Evolutionary conservation across 495 filamentous ascomycete genomes (phyloP), one percentile per base, ranked within the genome.

Genomic region (Thermothielavioides terrestris): DNA sequence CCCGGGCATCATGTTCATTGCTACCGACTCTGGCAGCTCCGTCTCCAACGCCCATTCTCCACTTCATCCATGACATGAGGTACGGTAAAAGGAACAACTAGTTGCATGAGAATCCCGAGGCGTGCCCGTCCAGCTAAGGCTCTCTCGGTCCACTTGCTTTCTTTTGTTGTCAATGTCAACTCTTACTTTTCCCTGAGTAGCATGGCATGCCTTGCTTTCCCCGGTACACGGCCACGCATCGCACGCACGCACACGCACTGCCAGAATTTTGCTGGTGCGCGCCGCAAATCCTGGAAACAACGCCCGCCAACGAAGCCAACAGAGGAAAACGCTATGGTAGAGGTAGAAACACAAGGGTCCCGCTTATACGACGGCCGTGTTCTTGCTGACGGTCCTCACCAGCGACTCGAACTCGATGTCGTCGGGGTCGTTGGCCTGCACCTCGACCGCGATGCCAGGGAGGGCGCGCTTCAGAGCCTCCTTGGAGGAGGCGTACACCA

Each of bases 401-500:
- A 97, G 73, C 52, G 77, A 77, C 56, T 86, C 83, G 70, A 81
- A 86, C 71, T 94, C 89, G 60, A 97, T 85, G 59, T 95, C 94
- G 65, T 85, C 81, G 59, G 76, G 76, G 66, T 95, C 88, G 69
- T 95, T 95, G 70, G 89, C 92, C 75, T 98, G 94, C 59, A 95
- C 79, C 62, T 94, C 90, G 60, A 73, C 71, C 47, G 78, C 78
- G 54, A 96, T 68, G 27, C 86, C 86, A 67, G 79, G 86, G 48
- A 98, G 80, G 23, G 92, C 73, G 65, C 84, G 85, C 77, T 94
- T 95, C 57, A 98, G 76, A 50, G 80, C 80, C 59, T 95, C 89
- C 69, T 94, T 94, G 63, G 91, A 97, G 45, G 88, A 88, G 63
- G 91, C 88, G 82, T 96, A 97, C 58, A 95, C 79, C 94, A 96